Percentiles rank a stretch among this genome's conserved stretches.
Conservation (phyloP, 2,329 filamentous ascomycete species). For the Alternaria infectoria region DNA sequence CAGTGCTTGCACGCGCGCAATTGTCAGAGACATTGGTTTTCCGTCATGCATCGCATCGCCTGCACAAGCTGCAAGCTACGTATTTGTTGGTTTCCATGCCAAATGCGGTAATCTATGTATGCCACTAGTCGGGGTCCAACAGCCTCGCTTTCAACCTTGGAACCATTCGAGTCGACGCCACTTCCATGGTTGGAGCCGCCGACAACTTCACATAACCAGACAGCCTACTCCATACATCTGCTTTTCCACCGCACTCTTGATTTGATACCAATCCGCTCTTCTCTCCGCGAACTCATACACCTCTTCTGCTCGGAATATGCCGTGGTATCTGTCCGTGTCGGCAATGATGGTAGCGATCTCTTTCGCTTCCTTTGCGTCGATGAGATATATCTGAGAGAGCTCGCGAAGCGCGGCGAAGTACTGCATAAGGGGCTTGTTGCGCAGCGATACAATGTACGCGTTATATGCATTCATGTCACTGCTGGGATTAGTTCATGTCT, state of each 20-base stretch:
- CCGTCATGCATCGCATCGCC: constrained; percentile 1
- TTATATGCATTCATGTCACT: constrained; percentile 97
- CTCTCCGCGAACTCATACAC: constrained; percentile 97
- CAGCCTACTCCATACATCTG: constrained; percentile 98
- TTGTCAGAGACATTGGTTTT: background rate
- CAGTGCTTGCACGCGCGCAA: background rate
- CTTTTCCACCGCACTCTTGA: constrained; percentile 86
- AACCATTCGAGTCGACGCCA: constrained; percentile 3
- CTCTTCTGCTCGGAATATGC: constrained; percentile 93
- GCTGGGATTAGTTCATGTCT: background rate
- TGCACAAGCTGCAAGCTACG: constrained; percentile 17
- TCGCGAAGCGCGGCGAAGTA: constrained; percentile 94
- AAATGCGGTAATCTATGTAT: constrained; percentile 20
- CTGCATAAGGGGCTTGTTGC: constrained; percentile 80
- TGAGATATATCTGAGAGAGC: constrained; percentile 93
- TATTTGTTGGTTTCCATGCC: constrained; percentile 4
- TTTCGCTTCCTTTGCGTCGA: constrained; percentile 84
- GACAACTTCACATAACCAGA: constrained; percentile 69
- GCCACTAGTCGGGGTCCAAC: constrained; percentile 6
- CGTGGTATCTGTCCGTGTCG: constrained; percentile 85
- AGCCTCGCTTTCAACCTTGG: constrained; percentile 4
- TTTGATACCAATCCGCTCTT: constrained; percentile 92
- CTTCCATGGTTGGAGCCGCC: background rate
- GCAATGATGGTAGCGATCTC: constrained; percentile 96
- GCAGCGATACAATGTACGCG: constrained; percentile 79